Conservation (phyloP, 2,329 filamentous ascomycete genomes). For the Neophaeococcomyces aloes region DNA sequence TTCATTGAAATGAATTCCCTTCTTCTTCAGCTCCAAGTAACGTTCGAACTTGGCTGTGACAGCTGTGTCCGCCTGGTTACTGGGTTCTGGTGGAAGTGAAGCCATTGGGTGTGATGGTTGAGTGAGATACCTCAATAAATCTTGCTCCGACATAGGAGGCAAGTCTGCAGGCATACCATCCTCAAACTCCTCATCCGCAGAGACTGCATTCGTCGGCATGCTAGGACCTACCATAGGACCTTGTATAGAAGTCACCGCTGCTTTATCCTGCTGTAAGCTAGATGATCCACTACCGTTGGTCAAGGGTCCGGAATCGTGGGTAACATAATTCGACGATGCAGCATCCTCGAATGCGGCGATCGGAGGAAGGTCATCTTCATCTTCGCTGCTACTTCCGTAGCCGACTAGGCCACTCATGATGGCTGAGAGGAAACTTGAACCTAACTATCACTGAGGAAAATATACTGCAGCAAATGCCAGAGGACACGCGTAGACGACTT, state of each 20-base stretch:
- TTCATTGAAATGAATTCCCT: constrained; percentile 54
- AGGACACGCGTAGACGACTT: too few relatives aligned
- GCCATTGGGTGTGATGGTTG: constrained; percentile 36
- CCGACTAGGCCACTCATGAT: constrained; percentile 28
- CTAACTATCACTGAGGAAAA: too few relatives aligned
- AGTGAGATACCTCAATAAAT: constrained; percentile 47
- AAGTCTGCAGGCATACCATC: constrained; percentile 3
- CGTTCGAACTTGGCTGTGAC: constrained; percentile 48
- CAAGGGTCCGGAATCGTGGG: too few relatives aligned
- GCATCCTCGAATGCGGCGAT: background rate
- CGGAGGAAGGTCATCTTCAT: constrained; percentile 26
- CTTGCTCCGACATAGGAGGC: constrained; percentile 18
- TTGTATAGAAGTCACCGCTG: too few relatives aligned
- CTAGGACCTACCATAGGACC: constrained; percentile 18
- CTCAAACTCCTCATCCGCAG: constrained; percentile 6
- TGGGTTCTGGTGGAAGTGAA: constrained; percentile 37
- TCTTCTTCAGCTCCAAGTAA: constrained; percentile 52
- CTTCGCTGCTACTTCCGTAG: constrained; percentile 38
- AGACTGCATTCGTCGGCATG: constrained; percentile 12
- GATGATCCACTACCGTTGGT: too few relatives aligned
- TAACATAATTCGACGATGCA: background rate
- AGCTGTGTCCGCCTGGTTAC: constrained; percentile 33
- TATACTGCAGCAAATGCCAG: too few relatives aligned
- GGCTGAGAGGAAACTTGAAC: background rate
- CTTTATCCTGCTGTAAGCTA: too few relatives aligned